Base-by-base conservation (phyloP, 164 flowering plant species). In the Kalanchoe fedtschenkoi region DNA sequence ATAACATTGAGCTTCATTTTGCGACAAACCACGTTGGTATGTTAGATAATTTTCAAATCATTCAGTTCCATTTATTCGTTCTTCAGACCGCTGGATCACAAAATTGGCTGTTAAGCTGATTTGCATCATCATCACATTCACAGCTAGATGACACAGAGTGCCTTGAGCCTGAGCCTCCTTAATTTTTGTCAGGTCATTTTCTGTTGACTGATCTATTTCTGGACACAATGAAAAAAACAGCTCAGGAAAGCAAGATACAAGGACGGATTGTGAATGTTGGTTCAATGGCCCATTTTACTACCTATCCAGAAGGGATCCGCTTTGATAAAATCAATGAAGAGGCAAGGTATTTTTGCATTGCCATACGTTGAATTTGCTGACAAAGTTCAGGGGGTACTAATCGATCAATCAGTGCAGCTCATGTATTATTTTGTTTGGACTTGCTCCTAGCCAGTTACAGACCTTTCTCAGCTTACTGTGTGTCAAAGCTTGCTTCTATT, bases 131-230 rank as follows among this genome's bases (percentile, higher is more conserved):
- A n/a, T n/a, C n/a, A n/a, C n/a, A n/a, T n/a, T n/a, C n/a, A n/a
- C n/a, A n/a, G n/a, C n/a, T n/a, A n/a, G n/a, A n/a, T n/a, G n/a
- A n/a, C n/a, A n/a, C n/a, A n/a, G n/a, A n/a, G n/a, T n/a, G n/a
- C n/a, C n/a, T n/a, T n/a, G n/a, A n/a, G n/a, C n/a, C n/a, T n/a
- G n/a, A n/a, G n/a, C n/a, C n/a, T n/a, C n/a, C n/a, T n/a, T n/a
- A n/a, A n/a, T n/a, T n/a, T n/a, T n/a, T n/a, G n/a, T n/a, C 56
- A 42, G 59, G 59, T 29, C 59, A 56, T 29, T 56, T 56, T 56
- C 59, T 56, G 14, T 28, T 56, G 16, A 56, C 59, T 14, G 35
- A 11, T 56, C 16, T 56, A 15, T 29, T 56, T 33, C 8, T 56
- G 59, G 59, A 56, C 29, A 29, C 15, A 14, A 56, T 56, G 59